Percentiles rank a stretch among this genome's conserved stretches.
Evolutionary conservation across 192 early-diverging fungal species (phyloP).

Genomic region (Cladochytrium replicatum): DNA sequence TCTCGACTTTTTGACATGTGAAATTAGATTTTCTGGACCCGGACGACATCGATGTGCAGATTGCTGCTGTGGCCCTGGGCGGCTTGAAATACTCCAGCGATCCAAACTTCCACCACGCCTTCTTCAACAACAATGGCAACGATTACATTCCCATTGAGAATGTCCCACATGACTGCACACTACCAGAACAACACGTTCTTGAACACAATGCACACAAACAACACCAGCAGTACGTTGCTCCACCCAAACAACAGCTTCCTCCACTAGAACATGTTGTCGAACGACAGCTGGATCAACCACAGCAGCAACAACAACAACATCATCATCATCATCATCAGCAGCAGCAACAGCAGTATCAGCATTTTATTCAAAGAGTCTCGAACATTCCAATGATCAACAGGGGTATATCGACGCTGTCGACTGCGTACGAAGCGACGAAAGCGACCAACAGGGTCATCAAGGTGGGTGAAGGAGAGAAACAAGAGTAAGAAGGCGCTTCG

Average conservation of each 20-base stretch:
- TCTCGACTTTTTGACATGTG: too few species aligned
- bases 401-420: slow-evolving; percentile 38
- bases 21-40: too few species aligned
- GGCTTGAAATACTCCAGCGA: slow-evolving; percentile 12
- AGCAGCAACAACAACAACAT: neutral
- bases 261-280: too few species aligned
- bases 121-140: neutral
- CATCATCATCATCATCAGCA: neutral
- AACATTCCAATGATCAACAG: slow-evolving; percentile 69
- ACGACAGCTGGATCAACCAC: neutral
- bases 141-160: too few species aligned
- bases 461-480: too few species aligned
- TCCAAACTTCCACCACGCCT: neutral
- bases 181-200: too few species aligned
- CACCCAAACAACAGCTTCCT: too few species aligned
- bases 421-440: slow-evolving; percentile 66
- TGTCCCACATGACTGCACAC: too few species aligned
- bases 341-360: slow-evolving; percentile 11
- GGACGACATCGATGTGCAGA: slow-evolving; percentile 26
- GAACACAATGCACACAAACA: neutral
- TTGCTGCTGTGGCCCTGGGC: slow-evolving; percentile 33
- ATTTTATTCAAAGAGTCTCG: slow-evolving; percentile 69
- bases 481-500: too few species aligned
- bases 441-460: slow-evolving; percentile 47
- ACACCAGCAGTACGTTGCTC: neutral